phyloP scores from a whole-genome alignment of 768 basidiomycete genomes.

The Lentinula edodes region DNA sequence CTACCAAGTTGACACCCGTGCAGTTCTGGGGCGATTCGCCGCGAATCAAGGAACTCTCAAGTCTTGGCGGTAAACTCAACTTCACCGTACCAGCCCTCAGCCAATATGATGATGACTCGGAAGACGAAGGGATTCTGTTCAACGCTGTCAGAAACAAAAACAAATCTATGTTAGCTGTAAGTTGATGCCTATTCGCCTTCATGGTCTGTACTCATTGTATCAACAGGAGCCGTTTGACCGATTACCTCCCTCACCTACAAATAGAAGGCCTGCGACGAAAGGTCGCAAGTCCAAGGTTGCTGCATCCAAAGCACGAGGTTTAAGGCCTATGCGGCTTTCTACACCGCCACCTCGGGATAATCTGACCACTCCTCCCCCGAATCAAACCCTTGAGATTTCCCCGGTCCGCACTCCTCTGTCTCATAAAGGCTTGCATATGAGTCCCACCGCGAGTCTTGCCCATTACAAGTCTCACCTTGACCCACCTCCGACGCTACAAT shows the following conservation, averaged over 20 bases:
- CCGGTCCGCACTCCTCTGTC: constrained; percentile 63
- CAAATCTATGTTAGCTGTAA: neutral
- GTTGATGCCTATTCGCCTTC: neutral
- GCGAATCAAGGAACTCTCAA: constrained; percentile 20
- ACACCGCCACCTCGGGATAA: constrained; percentile 17
- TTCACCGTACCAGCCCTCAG: neutral
- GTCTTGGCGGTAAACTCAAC: constrained; percentile 35
- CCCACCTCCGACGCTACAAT: constrained; percentile 45
- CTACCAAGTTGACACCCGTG: constrained; percentile 34
- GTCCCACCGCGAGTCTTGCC: constrained; percentile 56
- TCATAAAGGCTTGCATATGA: constrained; percentile 65
- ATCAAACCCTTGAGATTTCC: constrained; percentile 37
- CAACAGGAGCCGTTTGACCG: constrained; percentile 1
- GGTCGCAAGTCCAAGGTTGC: constrained; percentile 11
- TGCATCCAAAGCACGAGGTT: neutral
- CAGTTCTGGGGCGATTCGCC: constrained; percentile 37
- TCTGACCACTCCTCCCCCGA: constrained; percentile 3
- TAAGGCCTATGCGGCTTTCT: constrained; percentile 9
- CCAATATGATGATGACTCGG: neutral
- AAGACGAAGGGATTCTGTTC: neutral
- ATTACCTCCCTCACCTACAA: constrained; percentile 5
- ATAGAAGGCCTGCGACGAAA: constrained; percentile 11
- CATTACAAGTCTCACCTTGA: constrained; percentile 69
- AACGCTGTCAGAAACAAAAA: neutral
- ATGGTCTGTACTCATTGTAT: neutral